Evolutionary conservation across 345 rosid species (phyloP).

Genomic region (Cardamine occulta): DNA sequence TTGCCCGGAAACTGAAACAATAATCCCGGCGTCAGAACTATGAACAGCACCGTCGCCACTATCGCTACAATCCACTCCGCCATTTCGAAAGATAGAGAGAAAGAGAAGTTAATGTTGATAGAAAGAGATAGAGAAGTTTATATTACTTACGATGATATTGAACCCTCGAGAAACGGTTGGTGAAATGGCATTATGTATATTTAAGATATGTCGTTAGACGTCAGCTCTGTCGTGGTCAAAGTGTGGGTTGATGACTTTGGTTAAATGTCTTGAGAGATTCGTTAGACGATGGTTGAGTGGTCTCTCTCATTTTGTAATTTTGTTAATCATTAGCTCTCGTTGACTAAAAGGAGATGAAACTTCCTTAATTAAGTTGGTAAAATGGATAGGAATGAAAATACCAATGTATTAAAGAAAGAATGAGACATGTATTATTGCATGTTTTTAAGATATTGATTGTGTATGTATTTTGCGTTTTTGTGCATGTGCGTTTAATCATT

Average conservation of each 20-base stretch:
- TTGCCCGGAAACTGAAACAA: slow-evolving; percentile 35
- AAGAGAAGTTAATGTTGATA: not conserved
- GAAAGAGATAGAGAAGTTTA: not conserved
- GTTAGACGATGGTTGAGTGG: slow-evolving; percentile 34
- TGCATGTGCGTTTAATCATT: too few relatives aligned
- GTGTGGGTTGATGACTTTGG: not conserved
- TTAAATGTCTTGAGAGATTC: slow-evolving; percentile 19
- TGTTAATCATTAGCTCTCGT: slow-evolving; percentile 16
- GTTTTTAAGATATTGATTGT: not conserved
- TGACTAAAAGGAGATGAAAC: not conserved
- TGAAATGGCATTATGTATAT: slow-evolving; percentile 28
- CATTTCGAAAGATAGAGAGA: not conserved
- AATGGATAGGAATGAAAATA: not conserved
- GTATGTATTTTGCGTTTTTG: not conserved
- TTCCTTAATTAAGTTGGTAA: not conserved
- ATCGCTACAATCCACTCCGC: slow-evolving; percentile 13
- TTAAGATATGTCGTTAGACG: not conserved
- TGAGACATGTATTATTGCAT: not conserved
- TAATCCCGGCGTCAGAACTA: slow-evolving; percentile 35
- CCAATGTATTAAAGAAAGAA: too few relatives aligned
- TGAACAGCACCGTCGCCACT: slow-evolving; percentile 29
- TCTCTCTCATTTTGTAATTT: not conserved
- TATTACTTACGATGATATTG: not conserved
- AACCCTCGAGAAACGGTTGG: slow-evolving; percentile 1
- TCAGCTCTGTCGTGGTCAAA: slow-evolving; percentile 13